Conservation (phyloP, 345 rosid species). For the Eucalyptus pauciflora region DNA sequence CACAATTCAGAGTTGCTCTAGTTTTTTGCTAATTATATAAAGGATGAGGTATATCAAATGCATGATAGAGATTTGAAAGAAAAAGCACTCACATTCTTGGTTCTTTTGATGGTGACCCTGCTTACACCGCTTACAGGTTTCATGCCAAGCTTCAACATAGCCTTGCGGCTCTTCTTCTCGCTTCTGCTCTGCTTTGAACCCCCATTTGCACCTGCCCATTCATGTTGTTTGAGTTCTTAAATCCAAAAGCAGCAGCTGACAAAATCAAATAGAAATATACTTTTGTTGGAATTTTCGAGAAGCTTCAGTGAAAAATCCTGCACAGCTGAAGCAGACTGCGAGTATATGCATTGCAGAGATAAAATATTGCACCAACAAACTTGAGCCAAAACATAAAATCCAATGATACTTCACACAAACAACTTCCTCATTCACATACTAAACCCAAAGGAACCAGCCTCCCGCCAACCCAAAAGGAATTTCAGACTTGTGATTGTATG, state of each 20-base stretch:
- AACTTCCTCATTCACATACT: not conserved
- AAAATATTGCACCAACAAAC: not conserved
- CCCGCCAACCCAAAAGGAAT: not conserved
- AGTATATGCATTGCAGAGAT: not conserved
- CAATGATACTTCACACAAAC: not conserved
- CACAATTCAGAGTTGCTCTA: not conserved
- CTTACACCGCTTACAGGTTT: conserved; percentile 70
- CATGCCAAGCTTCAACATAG: conserved; percentile 84
- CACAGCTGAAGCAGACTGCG: not conserved
- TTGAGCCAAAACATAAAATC: not conserved
- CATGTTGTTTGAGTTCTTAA: not conserved
- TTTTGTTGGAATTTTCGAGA: not conserved
- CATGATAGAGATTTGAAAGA: not conserved
- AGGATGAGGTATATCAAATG: not conserved
- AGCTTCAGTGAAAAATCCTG: not conserved
- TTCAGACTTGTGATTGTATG: not conserved
- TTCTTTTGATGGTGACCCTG: conserved; percentile 79
- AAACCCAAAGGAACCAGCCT: not conserved
- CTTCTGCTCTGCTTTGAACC: conserved; percentile 81
- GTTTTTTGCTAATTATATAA: not conserved
- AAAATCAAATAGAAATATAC: not conserved
- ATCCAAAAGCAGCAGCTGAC: not conserved
- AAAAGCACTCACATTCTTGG: conserved; percentile 42
- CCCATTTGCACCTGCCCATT: conserved; percentile 47
- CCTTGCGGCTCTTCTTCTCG: conserved; percentile 86